A percentile compares a stretch with the other conserved stretches of the same genome.
Conservation (phyloP, 2,329 filamentous ascomycete genomes). For the Aspergillus proliferans region DNA sequence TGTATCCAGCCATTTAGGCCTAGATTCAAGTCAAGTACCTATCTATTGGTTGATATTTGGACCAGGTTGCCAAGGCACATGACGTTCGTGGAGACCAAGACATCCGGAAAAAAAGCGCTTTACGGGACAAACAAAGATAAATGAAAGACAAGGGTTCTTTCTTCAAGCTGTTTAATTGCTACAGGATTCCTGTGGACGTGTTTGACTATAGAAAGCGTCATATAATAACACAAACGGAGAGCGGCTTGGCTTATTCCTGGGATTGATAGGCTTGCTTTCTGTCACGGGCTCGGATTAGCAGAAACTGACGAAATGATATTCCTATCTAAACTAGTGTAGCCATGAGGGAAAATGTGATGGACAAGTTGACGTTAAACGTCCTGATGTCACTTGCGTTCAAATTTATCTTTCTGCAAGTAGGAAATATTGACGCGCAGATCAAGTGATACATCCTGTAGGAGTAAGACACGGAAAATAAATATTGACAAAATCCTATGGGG, state of each 20-base stretch:
- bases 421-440: background rate
- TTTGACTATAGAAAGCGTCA: background rate
- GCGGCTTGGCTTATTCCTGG: background rate
- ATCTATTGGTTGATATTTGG: background rate
- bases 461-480: background rate
- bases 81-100: background rate
- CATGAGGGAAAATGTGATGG: background rate
- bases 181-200: background rate
- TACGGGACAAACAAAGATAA: background rate
- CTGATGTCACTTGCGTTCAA: background rate
- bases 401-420: background rate
- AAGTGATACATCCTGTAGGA: background rate
- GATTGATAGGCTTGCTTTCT: background rate
- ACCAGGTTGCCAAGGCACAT: background rate
- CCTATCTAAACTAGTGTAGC: background rate
- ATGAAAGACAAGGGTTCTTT: background rate
- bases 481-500: background rate
- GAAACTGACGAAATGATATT: background rate
- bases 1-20: background rate
- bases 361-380: background rate
- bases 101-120: background rate
- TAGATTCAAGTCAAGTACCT: background rate
- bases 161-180: background rate
- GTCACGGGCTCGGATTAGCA: background rate
- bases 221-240: background rate